phyloP scores from a whole-genome alignment of 2,329 filamentous ascomycete species.

The Trichoderma breve region DNA sequence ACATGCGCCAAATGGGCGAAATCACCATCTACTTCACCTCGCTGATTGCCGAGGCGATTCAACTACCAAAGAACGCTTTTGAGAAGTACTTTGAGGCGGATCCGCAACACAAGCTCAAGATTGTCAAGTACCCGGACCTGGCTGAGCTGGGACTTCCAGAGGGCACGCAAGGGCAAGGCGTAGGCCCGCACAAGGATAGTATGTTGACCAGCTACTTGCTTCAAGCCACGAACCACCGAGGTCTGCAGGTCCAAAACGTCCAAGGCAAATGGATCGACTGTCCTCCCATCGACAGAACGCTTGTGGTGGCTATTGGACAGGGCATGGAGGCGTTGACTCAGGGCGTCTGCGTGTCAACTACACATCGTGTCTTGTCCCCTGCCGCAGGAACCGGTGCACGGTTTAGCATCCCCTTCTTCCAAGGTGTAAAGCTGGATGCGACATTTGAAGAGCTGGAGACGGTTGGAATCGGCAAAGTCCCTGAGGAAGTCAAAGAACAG shows the following conservation, averaged over 20 bases:
- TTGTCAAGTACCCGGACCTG: conserved; percentile 80
- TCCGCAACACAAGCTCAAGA: conserved; percentile 84
- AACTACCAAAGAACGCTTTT: conserved; percentile 67
- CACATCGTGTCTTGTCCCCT: conserved; percentile 79
- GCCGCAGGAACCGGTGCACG: conserved; percentile 66
- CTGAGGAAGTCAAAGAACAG: conserved; percentile 61
- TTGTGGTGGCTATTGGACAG: conserved; percentile 86
- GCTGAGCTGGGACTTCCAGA: conserved; percentile 52
- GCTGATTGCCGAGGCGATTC: conserved; percentile 81
- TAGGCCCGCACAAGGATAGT: conserved; percentile 80
- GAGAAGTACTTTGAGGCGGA: conserved; percentile 72
- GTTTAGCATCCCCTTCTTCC: conserved; percentile 84
- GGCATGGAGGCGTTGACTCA: conserved; percentile 81
- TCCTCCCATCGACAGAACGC: conserved; percentile 69
- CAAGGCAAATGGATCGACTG: conserved; percentile 79
- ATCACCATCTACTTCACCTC: conserved; percentile 73
- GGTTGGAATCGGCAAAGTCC: conserved; percentile 56
- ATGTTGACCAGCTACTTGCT: conserved; percentile 82
- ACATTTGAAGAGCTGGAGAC: conserved; percentile 73
- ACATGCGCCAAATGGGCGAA: conserved; percentile 71
- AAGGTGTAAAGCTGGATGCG: conserved; percentile 77
- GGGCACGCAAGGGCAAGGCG: conserved; percentile 53
- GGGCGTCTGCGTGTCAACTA: conserved; percentile 79
- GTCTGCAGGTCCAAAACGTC: conserved; percentile 81
- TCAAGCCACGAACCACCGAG: conserved; percentile 72